phyloP scores from a whole-genome alignment of 371 early-diverging fungal species.

The Dinochytrium kinnereticum region DNA sequence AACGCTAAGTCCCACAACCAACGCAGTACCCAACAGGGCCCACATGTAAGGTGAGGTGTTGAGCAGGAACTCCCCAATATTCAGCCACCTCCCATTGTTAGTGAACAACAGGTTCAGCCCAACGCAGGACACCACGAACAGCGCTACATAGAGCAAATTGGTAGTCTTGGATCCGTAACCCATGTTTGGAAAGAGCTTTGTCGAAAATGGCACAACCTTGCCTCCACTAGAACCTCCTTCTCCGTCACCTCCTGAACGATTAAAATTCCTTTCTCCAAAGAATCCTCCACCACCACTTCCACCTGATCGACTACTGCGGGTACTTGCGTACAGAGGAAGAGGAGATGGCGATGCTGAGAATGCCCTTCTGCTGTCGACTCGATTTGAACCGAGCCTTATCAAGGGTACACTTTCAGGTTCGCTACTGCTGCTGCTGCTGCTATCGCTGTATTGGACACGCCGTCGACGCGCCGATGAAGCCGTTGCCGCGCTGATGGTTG shows the following conservation, averaged over 20 bases:
- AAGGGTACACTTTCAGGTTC: constrained; percentile 1
- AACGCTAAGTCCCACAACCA: constrained; percentile 89
- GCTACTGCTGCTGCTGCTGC: constrained; percentile 18
- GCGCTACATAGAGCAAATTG: constrained; percentile 35
- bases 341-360: constrained; percentile 2
- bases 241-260: neutral
- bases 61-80: constrained; percentile 80
- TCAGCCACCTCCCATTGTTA: constrained; percentile 76
- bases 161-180: constrained; percentile 42
- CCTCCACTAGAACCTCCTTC: neutral
- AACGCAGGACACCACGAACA: constrained; percentile 38
- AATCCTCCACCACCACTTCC: neutral
- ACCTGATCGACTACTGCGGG: too few species aligned
- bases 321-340: neutral
- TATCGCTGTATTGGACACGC: constrained; percentile 13
- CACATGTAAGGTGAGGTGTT: constrained; percentile 88
- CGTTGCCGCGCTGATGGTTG: constrained; percentile 19
- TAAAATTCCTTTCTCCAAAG: neutral
- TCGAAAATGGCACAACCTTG: neutral
- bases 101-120: constrained; percentile 83
- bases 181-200: constrained; percentile 6
- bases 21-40: constrained; percentile 83
- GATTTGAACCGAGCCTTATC: neutral
- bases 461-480: constrained; percentile 12
- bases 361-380: neutral